A percentile compares a stretch with the other conserved stretches of the same genome.
Conservation (phyloP, 176 grass and related monocot species). For the Stipa capillata region DNA sequence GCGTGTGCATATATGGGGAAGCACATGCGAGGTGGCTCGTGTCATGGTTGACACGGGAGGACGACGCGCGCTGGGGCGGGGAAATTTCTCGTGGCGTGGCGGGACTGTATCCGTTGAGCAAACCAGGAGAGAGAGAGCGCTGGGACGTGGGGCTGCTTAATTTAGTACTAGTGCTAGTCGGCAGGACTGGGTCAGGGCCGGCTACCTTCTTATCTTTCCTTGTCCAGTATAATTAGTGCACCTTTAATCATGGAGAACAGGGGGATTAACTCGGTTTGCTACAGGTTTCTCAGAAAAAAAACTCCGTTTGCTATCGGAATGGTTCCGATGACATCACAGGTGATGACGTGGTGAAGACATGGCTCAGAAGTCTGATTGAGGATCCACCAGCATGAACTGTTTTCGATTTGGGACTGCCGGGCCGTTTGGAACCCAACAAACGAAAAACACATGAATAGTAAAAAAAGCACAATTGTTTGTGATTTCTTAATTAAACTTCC, state of each 20-base stretch:
- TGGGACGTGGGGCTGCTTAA: neutral
- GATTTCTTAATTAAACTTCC: too few species aligned
- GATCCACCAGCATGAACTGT: neutral
- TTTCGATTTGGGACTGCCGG: too few species aligned
- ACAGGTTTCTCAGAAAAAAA: too few species aligned
- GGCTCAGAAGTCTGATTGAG: neutral
- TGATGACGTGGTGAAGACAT: neutral
- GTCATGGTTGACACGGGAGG: constrained; percentile 19
- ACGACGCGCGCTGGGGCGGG: constrained; percentile 23
- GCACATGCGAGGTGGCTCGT: constrained; percentile 15
- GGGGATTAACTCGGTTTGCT: neutral
- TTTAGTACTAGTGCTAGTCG: neutral
- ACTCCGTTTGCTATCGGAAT: neutral
- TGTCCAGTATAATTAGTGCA: neutral
- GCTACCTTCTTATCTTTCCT: neutral
- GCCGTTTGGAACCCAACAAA: too few species aligned
- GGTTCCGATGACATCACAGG: neutral
- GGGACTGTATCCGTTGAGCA: constrained; percentile 2
- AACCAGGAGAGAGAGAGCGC: neutral
- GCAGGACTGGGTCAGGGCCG: constrained; percentile 23
- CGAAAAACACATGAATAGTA: too few species aligned
- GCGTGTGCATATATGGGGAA: constrained; percentile 39
- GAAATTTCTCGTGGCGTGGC: constrained; percentile 49
- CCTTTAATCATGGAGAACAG: neutral
- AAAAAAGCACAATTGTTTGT: too few species aligned